Conservation (phyloP, 2,329 filamentous ascomycete genomes). For the Colletotrichum incanum region DNA sequence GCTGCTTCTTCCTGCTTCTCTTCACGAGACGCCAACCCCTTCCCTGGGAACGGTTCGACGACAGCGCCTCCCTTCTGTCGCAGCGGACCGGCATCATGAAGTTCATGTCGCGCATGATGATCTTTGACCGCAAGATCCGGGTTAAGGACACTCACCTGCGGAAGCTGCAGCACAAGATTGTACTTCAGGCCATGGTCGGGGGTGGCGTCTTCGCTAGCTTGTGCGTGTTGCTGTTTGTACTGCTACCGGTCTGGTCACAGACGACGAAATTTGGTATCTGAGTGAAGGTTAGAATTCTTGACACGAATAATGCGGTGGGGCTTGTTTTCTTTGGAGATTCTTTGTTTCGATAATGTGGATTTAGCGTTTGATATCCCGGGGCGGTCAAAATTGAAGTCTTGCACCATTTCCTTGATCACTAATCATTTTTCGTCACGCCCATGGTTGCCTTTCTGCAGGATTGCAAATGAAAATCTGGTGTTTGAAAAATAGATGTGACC, state of each 20-base stretch:
- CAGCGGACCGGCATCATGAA: constrained; percentile 49
- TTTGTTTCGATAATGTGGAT: background rate
- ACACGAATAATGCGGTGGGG: no score
- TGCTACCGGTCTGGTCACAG: constrained; percentile 61
- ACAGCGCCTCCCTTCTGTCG: constrained; percentile 49
- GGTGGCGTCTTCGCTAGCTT: constrained; percentile 56
- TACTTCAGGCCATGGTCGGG: constrained; percentile 58
- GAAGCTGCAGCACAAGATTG: constrained; percentile 61
- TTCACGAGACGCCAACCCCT: constrained; percentile 62
- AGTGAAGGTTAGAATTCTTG: background rate
- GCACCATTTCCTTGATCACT: background rate
- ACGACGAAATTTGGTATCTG: constrained; percentile 37
- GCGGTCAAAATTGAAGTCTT: background rate
- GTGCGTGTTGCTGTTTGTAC: constrained; percentile 58
- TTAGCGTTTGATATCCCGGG: constrained; percentile 13
- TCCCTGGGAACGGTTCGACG: constrained; percentile 65
- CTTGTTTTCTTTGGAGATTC: background rate
- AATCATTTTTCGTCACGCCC: background rate
- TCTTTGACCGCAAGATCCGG: constrained; percentile 62
- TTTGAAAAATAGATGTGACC: no score
- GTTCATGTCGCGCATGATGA: constrained; percentile 58
- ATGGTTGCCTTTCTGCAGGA: background rate
- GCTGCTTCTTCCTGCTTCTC: constrained; percentile 64
- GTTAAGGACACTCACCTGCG: constrained; percentile 62
- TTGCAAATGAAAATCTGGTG: background rate